Evolutionary conservation across 2,329 filamentous ascomycete species (phyloP), one percentile per base, ranked within the genome.

Genomic region (Hypoxylon sp.): DNA sequence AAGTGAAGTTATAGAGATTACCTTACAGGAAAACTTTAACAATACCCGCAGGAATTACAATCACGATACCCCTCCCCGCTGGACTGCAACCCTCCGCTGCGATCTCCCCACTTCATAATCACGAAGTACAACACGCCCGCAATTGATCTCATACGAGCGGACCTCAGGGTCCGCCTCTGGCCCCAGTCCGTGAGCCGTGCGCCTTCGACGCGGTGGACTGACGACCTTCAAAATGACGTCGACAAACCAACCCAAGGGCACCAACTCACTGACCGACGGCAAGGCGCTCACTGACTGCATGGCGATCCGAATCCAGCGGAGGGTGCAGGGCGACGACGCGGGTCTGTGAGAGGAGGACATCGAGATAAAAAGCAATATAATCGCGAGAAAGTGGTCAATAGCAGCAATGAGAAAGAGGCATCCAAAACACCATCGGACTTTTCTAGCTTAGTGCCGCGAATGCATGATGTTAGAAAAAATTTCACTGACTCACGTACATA

Each of bases 61-160:
- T 80, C 79, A 72, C 83, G 83, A 65, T 77, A 13, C 73, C 67
- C 13, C 68, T 79, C 9, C 77, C 78, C 9, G 70, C 68, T n/a
- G 72, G 68, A 56, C 48, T 73, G 5, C 31, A 60, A 4, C 67
- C 72, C 14, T 56, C 72, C 14, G 67, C 73, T 44, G 68, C 78
- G 47, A 62, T 76, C 24, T 57, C 68, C 26, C 63, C 66, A 19
- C 75, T 79, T 4, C 82, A 87, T 56, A 89, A 94, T 76, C 74
- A 77, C 70, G 73, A 89, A 82, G 33, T 5, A 74, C 65, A 8
- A 75, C 75, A 1, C 75, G 72, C 33, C 75, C 75, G 17, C 67
- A 74, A 17, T 67, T 76, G 14, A 67, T 77, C 39, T 68, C 65
- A 31, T 74, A 72, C 65, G 60, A 37, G 26, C 73, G 53, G 39